Base-by-base conservation (phyloP, 2,329 filamentous ascomycete species). In the Decorospora gaudefroyi region DNA sequence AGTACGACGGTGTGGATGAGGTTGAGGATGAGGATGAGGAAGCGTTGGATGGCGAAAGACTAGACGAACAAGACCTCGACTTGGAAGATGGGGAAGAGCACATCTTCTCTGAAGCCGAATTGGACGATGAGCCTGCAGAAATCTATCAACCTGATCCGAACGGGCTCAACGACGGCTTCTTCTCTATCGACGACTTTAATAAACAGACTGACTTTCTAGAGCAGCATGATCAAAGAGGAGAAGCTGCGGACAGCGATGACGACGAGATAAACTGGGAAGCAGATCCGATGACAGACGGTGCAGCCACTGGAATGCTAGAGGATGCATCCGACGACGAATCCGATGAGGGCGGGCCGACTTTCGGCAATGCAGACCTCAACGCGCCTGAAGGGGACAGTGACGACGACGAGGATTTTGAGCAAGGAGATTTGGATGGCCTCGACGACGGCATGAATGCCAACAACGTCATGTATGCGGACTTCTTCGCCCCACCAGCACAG, bases 111-210 rank as follows among this genome's bases (percentile, higher is more conserved):
- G 68, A 71, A 6, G 76, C 78, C 1, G 76, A 78, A 2, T 58
- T 55, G 4, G 61, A 63, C 8, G 59, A 78, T 13, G 73, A 76
- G 30, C 68, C 74, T 4, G 69, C 73, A 1, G 78, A 79, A 34
- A 79, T 81, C 26, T 85, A 86, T 47, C 74, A 83, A 6, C 78
- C 85, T 57, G 90, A 97, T 62, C 84, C 84, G 3, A 79, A 93
- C 64, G 90, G 90, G 5, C 81, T 99, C 21, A 97, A 99, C 63
- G 93, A 99, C 65, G 92, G 90, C 4, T 99, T 99, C 75, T 99
- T 99, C 74, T 95, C 90, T 11, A 92, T 99, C 61, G 91, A 97
- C 62, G 85, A 95, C 47, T 99, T 99, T 80, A 99, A 99, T 77
- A 89, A 86, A 67, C 88, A 95, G 66, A 89, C 90, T 2, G 89